phyloP scores from a whole-genome alignment of 768 basidiomycete genomes.

The Cystofilobasidium bisporidii region DNA sequence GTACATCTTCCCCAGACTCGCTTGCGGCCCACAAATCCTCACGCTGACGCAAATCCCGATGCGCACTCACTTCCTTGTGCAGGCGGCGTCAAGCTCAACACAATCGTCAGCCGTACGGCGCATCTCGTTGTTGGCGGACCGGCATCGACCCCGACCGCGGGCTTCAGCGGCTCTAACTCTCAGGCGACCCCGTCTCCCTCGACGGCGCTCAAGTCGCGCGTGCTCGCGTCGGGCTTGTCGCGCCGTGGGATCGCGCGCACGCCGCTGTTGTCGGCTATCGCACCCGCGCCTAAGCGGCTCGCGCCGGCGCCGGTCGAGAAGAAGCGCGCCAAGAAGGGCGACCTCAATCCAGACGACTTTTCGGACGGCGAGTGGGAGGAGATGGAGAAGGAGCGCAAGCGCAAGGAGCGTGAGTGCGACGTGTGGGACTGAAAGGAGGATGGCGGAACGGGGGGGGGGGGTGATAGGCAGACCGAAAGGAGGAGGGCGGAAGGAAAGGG shows the following conservation, averaged over 20 bases:
- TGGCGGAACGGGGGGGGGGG: too few relatives aligned
- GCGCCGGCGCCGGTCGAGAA: slow-evolving; percentile 18
- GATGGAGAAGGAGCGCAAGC: slow-evolving; percentile 19
- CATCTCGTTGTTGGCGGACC: not conserved
- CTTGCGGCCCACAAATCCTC: too few relatives aligned
- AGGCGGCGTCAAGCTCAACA: not conserved
- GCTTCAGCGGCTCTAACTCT: not conserved
- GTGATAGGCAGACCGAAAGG: too few relatives aligned
- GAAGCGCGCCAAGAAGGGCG: slow-evolving; percentile 16
- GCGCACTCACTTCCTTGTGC: not conserved
- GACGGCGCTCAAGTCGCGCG: not conserved
- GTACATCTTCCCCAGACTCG: not conserved
- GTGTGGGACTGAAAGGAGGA: slow-evolving; percentile 9
- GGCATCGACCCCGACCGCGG: not conserved
- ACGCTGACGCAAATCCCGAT: too few relatives aligned
- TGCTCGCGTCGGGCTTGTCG: not conserved
- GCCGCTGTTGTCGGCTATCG: not conserved
- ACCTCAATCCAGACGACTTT: slow-evolving; percentile 14
- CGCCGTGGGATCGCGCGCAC: not conserved
- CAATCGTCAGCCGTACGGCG: not conserved
- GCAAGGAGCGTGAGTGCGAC: slow-evolving; percentile 19
- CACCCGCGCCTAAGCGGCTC: slow-evolving; percentile 15
- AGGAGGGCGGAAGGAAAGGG: too few relatives aligned
- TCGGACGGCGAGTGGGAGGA: slow-evolving; percentile 28
- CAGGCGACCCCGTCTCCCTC: not conserved